Evolutionary conservation across 345 rosid genomes (phyloP), one percentile per base, ranked within the genome.

Genomic region (Trapa incisa): DNA sequence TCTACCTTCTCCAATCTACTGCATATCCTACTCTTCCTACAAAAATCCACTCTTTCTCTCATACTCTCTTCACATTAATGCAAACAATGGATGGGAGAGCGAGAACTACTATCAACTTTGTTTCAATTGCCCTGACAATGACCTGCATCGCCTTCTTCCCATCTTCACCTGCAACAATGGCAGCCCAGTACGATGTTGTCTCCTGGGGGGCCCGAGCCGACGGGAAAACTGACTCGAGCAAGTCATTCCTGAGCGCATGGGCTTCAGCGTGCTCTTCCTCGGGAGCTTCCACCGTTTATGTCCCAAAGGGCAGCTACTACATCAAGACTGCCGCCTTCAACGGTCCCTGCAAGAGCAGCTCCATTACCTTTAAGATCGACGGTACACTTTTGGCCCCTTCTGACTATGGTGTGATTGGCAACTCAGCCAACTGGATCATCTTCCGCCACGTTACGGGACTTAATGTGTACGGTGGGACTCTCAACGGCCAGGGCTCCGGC

Each of bases 201-300:
- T 69, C 68, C 5, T 82, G 70, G 32, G 96, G 97, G 11, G 96
- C 94, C 38, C 77, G 71, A 69, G 72, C 88, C 5, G 91, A 87
- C 15, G 91, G 89, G 39, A 50, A 64, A 53, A 79, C 78, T 0
- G 96, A 88, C 74, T 87, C 96, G 3, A 81, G 84, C 65, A 75
- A 80, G 66, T 86, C 96, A 12, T 85, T 91, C 73, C 72, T 79
- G 37, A 74, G 78, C 62, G 92, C 96, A 9, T 89, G 96, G 96
- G 29, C 65, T 5, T 60, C 66, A 0, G 91, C 86, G 2, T 89
- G 96, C 70, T 72, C 39, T 63, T 85, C 96, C 0, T 36, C 74
- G 0, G 43, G 57, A 12, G 67, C 81, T 0, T 80, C 86, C 37
- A 82, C 82, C 62, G 65, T 91, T 4, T 71, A 79, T 66, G 84